Evolutionary conservation across 805 yeast genomes (phyloP).

Genomic region (Saturnispora zaruensis): DNA sequence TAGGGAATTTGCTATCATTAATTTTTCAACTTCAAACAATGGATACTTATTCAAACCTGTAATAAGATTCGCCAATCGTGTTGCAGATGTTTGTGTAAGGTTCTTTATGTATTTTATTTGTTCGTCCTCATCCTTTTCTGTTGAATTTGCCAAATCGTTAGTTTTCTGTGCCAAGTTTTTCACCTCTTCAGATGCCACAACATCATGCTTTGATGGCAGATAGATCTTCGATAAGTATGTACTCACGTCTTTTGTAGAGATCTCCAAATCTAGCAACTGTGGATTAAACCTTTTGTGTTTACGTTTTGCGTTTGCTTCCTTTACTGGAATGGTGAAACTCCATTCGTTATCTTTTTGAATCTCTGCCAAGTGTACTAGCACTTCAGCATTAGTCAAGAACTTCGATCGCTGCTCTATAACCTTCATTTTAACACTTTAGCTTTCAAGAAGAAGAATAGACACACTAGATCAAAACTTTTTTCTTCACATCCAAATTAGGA

Average conservation of each 20-base stretch:
- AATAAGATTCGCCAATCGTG: slow-evolving; percentile 31
- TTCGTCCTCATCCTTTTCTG: neutral
- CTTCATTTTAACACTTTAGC: slow-evolving; percentile 21
- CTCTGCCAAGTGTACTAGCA: slow-evolving; percentile 42
- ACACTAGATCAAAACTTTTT: neutral
- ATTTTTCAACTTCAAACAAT: slow-evolving; percentile 72
- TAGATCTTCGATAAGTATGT: slow-evolving; percentile 31
- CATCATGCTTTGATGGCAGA: neutral
- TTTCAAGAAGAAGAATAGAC: neutral
- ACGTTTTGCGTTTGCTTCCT: slow-evolving; percentile 15
- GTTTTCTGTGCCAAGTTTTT: neutral
- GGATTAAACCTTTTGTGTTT: slow-evolving; percentile 25
- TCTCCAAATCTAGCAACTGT: slow-evolving; percentile 39
- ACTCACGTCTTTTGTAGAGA: slow-evolving; percentile 39
- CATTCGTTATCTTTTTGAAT: slow-evolving; percentile 40
- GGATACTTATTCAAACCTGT: slow-evolving; percentile 38
- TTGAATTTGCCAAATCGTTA: neutral
- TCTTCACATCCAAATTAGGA: neutral
- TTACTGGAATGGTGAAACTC: slow-evolving; percentile 30
- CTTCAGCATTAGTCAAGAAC: slow-evolving; percentile 60
- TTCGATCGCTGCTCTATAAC: slow-evolving; percentile 45
- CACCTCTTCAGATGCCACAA: neutral
- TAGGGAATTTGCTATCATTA: slow-evolving; percentile 73
- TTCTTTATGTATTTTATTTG: neutral
- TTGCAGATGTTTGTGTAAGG: slow-evolving; percentile 25